Base-by-base conservation (phyloP, 176 grass and related monocot genomes). In the Themeda triandra region DNA sequence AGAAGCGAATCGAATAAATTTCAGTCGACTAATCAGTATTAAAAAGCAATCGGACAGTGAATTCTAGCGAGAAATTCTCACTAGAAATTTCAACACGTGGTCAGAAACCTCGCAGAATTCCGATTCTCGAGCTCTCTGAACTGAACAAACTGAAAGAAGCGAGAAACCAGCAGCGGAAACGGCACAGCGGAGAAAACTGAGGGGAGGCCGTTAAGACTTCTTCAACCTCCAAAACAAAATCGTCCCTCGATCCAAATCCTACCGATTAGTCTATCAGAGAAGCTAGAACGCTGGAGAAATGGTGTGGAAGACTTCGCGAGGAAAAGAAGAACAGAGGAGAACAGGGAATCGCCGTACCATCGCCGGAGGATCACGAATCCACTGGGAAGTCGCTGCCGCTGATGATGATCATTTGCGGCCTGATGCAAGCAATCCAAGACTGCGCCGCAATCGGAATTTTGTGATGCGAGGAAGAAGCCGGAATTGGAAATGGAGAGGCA, bases 261-360 rank as follows among this genome's bases (percentile, higher is more conserved):
- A 8, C 53, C 37, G 37, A 53, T 19, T 36, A 29, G 37, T 32
- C 23, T 44, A 10, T 18, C 39, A 67, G 60, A 64, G 66, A 54
- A 32, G 6, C 80, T 12, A 18, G 32, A 59, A 10, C 80, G 63
- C 73, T 14, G 65, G 82, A 42, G 30, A 69, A 86, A 65, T 69
- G n/a, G 11, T 27, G 21, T 37, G 18, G 12, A 31, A 18, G 51
- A 64, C 30, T 48, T 1, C 13, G 45, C 19, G n/a, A 2, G 10
- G 71, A 14, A 17, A 18, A 63, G 11, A 49, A 35, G 42, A 84
- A 69, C 80, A 80, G 69, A 42, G 69, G 29, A 83, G 60, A 80
- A 84, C 84, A 80, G 75, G 46, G 69, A 80, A 67, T 77, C 75
- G 56, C 42, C 45, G 44, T 90, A 91, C 89, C 89, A 91, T 91